phyloP scores from a whole-genome alignment of 306 rosid genomes.

The Lithocarpus polystachyus region DNA sequence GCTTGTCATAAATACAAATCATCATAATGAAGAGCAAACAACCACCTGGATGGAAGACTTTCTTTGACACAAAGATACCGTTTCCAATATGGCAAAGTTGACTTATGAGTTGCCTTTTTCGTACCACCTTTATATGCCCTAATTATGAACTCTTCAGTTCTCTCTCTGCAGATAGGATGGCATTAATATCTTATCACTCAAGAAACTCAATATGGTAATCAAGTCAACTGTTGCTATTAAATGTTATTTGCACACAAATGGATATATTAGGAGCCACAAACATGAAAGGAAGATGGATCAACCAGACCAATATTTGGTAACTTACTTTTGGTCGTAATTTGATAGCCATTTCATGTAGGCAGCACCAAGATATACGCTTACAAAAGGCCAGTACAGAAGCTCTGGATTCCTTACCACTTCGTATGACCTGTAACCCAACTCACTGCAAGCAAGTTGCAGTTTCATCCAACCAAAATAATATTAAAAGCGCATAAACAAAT shows the following conservation, averaged over 20 bases:
- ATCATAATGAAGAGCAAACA: conserved; percentile 20
- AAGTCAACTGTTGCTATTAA: neutral
- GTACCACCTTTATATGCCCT: conserved; percentile 88
- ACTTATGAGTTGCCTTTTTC: conserved; percentile 74
- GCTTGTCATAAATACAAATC: neutral
- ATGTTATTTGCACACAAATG: neutral
- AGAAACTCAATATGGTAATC: neutral
- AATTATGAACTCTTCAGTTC: conserved; percentile 79
- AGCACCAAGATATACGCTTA: conserved; percentile 67
- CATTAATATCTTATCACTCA: conserved; percentile 15
- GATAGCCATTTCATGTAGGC: conserved; percentile 81
- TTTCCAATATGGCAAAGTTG: conserved; percentile 77
- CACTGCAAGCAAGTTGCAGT: conserved; percentile 46
- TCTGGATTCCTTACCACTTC: conserved; percentile 32
- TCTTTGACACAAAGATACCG: conserved; percentile 66
- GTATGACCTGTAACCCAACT: conserved; percentile 51
- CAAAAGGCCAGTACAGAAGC: conserved; percentile 57
- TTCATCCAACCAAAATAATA: conserved; percentile 20
- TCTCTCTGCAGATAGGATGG: conserved; percentile 53
- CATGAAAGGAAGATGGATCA: conserved; percentile 6
- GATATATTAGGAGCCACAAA: neutral
- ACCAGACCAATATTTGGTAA: conserved; percentile 6
- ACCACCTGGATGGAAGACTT: conserved; percentile 66
- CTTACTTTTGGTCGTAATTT: conserved; percentile 60
- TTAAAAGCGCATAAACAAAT: conserved; percentile 1